Conservation (phyloP, 352 stramenopile genomes). For the Pythium utonaiense region DNA sequence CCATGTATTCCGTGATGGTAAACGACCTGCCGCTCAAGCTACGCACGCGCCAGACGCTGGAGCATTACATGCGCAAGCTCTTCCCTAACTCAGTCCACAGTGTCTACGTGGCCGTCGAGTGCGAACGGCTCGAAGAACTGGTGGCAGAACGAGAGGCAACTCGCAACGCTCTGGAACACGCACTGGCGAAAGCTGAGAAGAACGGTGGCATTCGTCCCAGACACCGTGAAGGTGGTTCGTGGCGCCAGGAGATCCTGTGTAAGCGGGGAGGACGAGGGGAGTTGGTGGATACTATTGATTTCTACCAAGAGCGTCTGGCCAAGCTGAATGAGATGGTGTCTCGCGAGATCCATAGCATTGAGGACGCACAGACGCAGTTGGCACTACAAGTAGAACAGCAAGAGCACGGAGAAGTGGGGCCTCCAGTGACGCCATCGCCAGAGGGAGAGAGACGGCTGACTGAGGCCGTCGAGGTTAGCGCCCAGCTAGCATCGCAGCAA, state of each 20-base stretch:
- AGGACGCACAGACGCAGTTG: constrained; percentile 49
- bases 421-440: constrained; percentile 10
- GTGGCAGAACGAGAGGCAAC: constrained; percentile 47
- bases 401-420: constrained; percentile 15
- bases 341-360: constrained; percentile 60
- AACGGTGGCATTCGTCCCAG: constrained; percentile 33
- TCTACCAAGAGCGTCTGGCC: constrained; percentile 50
- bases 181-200: constrained; percentile 42
- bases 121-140: constrained; percentile 45
- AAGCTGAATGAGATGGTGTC: constrained; percentile 57
- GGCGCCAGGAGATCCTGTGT: constrained; percentile 37
- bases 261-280: constrained; percentile 30
- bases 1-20: constrained; percentile 76
- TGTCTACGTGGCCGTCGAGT: constrained; percentile 74
- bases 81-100: constrained; percentile 58
- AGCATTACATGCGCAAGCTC: constrained; percentile 68
- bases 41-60: constrained; percentile 52
- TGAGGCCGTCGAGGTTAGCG: background rate
- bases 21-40: constrained; percentile 62
- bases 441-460: constrained; percentile 13
- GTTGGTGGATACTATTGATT: constrained; percentile 58
- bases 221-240: constrained; percentile 47
- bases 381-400: constrained; percentile 37
- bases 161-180: constrained; percentile 50
- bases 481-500: background rate